These are phyloP conservation scores for Termitomyces sp. DNA, from an alignment of 768 basidiomycete genomes.

Conservation along the genomic window DNA sequence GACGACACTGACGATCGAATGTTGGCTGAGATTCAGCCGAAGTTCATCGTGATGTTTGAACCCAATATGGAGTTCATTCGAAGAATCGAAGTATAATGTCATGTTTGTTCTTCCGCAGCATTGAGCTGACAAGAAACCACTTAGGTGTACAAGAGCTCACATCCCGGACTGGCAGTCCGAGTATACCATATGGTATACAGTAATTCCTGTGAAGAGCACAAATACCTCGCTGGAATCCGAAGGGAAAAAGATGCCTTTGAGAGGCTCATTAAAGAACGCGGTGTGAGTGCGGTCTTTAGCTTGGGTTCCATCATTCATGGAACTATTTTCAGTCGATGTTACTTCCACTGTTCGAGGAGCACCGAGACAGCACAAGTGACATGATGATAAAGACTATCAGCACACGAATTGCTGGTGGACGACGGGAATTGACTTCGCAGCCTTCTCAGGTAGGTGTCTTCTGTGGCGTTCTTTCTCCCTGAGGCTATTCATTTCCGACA, in stretches of 20 bases:
- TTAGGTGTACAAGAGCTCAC: conserved; percentile 82
- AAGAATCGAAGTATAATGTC: conserved; percentile 69
- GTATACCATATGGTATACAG: conserved; percentile 97
- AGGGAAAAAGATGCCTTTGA: conserved; percentile 95
- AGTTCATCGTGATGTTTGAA: conserved; percentile 94
- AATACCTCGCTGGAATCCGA: conserved; percentile 83
- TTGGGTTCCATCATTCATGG: neutral
- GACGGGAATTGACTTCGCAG: conserved; percentile 57
- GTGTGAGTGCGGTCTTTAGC: conserved; percentile 43
- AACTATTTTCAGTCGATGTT: conserved; percentile 67
- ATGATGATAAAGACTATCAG: conserved; percentile 77
- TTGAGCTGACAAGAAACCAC: neutral
- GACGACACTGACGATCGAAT: conserved; percentile 92
- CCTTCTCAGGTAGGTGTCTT: conserved; percentile 48
- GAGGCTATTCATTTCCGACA: conserved; percentile 22
- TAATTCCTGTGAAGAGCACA: conserved; percentile 91
- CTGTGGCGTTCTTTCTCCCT: neutral
- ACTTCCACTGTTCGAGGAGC: conserved; percentile 71
- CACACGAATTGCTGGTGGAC: conserved; percentile 81
- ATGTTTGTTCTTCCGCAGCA: neutral
- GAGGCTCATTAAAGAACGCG: conserved; percentile 85
- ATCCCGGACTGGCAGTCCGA: conserved; percentile 76
- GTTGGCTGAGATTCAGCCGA: conserved; percentile 80
- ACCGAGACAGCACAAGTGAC: conserved; percentile 38
- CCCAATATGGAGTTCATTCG: conserved; percentile 91